A percentile compares a stretch with the other conserved stretches of the same genome.
These are phyloP conservation scores for Annulohypoxylon truncatum DNA, from an alignment of 2,329 filamentous ascomycete species.

Conservation along the genomic window DNA sequence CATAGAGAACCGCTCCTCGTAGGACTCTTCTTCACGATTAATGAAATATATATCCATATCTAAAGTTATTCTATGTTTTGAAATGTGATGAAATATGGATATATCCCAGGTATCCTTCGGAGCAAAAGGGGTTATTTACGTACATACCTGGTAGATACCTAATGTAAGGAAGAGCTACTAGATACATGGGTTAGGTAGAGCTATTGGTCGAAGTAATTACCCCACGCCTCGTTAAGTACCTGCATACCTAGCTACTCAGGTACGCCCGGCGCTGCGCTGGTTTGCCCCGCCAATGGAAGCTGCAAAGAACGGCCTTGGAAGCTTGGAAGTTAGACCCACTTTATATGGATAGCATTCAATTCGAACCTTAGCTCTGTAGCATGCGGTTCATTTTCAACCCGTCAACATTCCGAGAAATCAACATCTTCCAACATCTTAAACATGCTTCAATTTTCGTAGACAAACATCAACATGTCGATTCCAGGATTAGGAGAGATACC, in stretches of 20 bases:
- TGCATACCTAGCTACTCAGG: slow-evolving; percentile 17
- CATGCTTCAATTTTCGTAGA: not conserved
- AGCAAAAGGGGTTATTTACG: not conserved
- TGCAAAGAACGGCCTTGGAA: slow-evolving; percentile 14
- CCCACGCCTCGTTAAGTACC: slow-evolving; percentile 34
- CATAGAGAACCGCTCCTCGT: slow-evolving; percentile 28
- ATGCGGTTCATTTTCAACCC: slow-evolving; percentile 3
- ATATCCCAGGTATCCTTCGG: not conserved
- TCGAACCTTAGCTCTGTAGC: slow-evolving; percentile 4
- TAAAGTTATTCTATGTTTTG: not conserved
- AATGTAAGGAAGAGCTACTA: no score
- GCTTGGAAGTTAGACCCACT: slow-evolving; percentile 11
- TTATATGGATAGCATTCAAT: slow-evolving; percentile 6
- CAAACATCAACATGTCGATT: slow-evolving; percentile 70
- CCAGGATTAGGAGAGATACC: slow-evolving; percentile 78
- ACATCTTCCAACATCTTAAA: not conserved
- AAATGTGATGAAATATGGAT: not conserved
- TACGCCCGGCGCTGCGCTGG: slow-evolving; percentile 12
- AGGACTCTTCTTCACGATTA: slow-evolving; percentile 32
- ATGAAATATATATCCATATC: slow-evolving; percentile 14
- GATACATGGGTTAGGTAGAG: not conserved
- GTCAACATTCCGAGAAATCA: not conserved
- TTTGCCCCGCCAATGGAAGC: slow-evolving; percentile 30
- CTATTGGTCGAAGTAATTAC: slow-evolving; percentile 22
- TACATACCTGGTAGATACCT: not conserved